Evolutionary conservation across 2,329 filamentous ascomycete genomes (phyloP).

Genomic region (Sporothrix dimorphospora): DNA sequence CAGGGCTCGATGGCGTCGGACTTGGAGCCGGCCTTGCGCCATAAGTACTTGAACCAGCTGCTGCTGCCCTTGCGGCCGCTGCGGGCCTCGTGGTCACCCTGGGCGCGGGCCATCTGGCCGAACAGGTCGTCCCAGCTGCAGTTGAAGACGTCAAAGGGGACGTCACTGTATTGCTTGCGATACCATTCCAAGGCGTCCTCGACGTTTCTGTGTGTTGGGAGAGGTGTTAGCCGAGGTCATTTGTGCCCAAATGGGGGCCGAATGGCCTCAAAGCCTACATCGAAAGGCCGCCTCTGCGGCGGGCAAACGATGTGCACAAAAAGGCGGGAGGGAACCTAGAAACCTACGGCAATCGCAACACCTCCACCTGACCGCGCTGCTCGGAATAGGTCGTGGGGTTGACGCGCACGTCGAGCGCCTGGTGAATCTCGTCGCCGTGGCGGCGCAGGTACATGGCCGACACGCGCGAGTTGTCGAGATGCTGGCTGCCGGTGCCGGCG

Average conservation of each 20-base stretch:
- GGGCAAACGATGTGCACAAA: background rate
- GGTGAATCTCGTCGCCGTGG: conserved; percentile 26
- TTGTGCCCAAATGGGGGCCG: background rate
- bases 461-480: conserved; percentile 12
- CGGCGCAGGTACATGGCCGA: conserved; percentile 21
- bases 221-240: background rate
- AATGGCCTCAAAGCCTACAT: background rate
- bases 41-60: conserved; percentile 25
- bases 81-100: conserved; percentile 21
- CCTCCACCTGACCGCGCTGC: background rate
- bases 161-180: conserved; percentile 9
- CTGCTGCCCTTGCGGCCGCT: background rate
- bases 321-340: background rate
- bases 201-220: background rate
- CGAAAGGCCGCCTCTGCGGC: too few relatives aligned
- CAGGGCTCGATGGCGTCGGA: conserved; percentile 25
- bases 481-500: background rate
- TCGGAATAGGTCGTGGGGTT: conserved; percentile 24
- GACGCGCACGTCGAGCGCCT: conserved; percentile 19
- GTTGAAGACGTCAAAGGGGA: conserved; percentile 19
- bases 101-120: conserved; percentile 23
- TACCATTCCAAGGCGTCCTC: conserved; percentile 17
- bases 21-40: conserved; percentile 27
- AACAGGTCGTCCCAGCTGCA: conserved; percentile 29
- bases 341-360: conserved; percentile 19